These are phyloP conservation scores for Calocybe indica DNA, from an alignment of 768 basidiomycete genomes.

Conservation along the genomic window DNA sequence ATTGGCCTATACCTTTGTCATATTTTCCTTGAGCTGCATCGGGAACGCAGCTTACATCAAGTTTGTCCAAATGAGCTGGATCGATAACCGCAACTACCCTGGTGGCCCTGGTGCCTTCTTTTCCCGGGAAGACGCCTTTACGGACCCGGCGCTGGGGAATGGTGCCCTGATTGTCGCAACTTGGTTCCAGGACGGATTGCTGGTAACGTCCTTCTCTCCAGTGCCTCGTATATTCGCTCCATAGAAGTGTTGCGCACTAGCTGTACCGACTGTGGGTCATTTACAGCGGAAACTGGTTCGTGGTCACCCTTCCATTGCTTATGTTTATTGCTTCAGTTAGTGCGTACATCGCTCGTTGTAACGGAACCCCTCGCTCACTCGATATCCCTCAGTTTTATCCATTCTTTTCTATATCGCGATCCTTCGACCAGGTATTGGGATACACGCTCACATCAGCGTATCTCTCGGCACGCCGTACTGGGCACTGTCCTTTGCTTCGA, in stretches of 20 bases:
- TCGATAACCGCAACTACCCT: slow-evolving; percentile 28
- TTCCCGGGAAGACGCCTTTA: slow-evolving; percentile 8
- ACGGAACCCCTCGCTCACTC: background rate
- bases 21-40: too few species aligned
- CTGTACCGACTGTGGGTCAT: slow-evolving; percentile 30
- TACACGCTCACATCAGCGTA: slow-evolving; percentile 30
- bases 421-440: slow-evolving; percentile 31
- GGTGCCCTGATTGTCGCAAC: slow-evolving; percentile 30
- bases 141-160: slow-evolving; percentile 4
- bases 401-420: slow-evolving; percentile 38
- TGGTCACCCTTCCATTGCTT: slow-evolving; percentile 28
- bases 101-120: slow-evolving; percentile 33
- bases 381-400: slow-evolving; percentile 25
- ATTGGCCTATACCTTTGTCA: too few species aligned
- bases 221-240: background rate
- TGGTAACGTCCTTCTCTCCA: slow-evolving; percentile 21
- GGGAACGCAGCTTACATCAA: too few species aligned
- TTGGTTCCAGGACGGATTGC: slow-evolving; percentile 34
- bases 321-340: slow-evolving; percentile 34
- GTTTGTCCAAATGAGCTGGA: slow-evolving; percentile 23
- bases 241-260: slow-evolving; percentile 44
- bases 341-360: slow-evolving; percentile 12
- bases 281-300: slow-evolving; percentile 19
- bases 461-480: slow-evolving; percentile 31
- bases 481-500: slow-evolving; percentile 31